A percentile compares a stretch with the other conserved stretches of the same genome.
Evolutionary conservation across 2,329 filamentous ascomycete genomes (phyloP).

Genomic region (Colletotrichum lindemuthianum): DNA sequence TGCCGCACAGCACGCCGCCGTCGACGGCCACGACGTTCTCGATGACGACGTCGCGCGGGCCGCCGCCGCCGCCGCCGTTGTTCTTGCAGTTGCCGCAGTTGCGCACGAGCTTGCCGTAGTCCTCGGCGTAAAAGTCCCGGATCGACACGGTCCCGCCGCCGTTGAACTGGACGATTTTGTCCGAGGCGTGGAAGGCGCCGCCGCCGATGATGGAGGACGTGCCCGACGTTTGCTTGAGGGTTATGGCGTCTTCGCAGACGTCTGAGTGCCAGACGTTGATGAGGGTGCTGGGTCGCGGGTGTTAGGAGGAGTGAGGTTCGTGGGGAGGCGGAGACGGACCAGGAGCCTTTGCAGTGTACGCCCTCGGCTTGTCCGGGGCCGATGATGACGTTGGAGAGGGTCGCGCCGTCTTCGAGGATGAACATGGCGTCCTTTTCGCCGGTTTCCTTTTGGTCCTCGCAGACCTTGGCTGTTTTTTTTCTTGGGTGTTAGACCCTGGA

Average conservation of each 20-base stretch:
- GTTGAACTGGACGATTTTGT: conserved; percentile 55
- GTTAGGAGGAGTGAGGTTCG: neutral
- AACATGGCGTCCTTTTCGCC: conserved; percentile 55
- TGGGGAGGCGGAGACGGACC: conserved; percentile 34
- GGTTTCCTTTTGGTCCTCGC: conserved; percentile 27
- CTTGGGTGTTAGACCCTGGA: neutral
- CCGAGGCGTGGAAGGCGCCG: conserved; percentile 43
- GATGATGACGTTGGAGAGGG: conserved; percentile 63
- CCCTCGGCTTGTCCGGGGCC: conserved; percentile 59
- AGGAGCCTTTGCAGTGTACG: conserved; percentile 60
- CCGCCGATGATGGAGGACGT: conserved; percentile 45
- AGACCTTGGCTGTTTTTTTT: conserved; percentile 11
- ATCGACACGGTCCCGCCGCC: conserved; percentile 50
- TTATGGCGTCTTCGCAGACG: conserved; percentile 53
- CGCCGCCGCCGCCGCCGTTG: conserved; percentile 47
- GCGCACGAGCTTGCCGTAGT: conserved; percentile 61
- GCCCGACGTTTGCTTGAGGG: conserved; percentile 49
- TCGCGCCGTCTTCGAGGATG: conserved; percentile 59
- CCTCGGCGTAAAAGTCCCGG: conserved; percentile 52
- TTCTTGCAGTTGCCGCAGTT: conserved; percentile 56
- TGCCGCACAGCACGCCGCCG: conserved; percentile 47
- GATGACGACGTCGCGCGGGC: conserved; percentile 44
- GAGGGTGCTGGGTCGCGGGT: conserved; percentile 8
- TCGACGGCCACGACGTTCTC: conserved; percentile 45
- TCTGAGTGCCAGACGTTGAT: conserved; percentile 58